These are phyloP conservation scores for Termitomyces sp. DNA, from an alignment of 768 basidiomycete genomes.

Conservation along the genomic window DNA sequence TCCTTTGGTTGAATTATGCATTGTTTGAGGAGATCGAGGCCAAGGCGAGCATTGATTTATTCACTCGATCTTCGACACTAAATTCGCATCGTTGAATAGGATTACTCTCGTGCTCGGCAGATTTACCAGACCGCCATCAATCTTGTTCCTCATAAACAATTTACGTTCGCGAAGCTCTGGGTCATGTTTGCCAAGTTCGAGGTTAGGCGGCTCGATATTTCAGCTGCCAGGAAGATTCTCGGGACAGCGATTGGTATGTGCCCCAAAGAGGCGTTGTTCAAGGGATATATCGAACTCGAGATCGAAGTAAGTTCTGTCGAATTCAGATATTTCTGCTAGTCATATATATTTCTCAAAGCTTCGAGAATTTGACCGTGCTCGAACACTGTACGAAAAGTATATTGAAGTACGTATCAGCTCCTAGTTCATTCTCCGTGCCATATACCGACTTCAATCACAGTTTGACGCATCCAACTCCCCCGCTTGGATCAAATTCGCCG, in stretches of 20 bases:
- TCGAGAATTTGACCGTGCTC: slow-evolving; percentile 92
- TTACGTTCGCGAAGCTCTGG: slow-evolving; percentile 99
- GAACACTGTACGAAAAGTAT: slow-evolving; percentile 90
- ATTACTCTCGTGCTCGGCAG: slow-evolving; percentile 80
- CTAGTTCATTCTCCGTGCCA: neutral
- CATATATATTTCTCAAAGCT: slow-evolving; percentile 40
- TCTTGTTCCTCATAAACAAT: slow-evolving; percentile 92
- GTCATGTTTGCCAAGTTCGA: slow-evolving; percentile 90
- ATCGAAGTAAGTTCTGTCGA: slow-evolving; percentile 58
- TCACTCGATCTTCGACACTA: neutral
- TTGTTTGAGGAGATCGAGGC: slow-evolving; percentile 96
- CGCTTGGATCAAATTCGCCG: slow-evolving; percentile 96
- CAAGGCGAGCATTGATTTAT: slow-evolving; percentile 49
- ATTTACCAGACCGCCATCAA: slow-evolving; percentile 88
- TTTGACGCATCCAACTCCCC: slow-evolving; percentile 88
- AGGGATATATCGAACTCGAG: slow-evolving; percentile 93
- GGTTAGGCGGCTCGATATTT: slow-evolving; percentile 75
- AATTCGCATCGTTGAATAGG: slow-evolving; percentile 38
- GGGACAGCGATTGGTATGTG: slow-evolving; percentile 94
- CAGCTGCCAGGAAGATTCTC: slow-evolving; percentile 83
- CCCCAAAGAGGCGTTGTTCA: slow-evolving; percentile 93
- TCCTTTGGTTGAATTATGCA: slow-evolving; percentile 94
- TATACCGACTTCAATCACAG: slow-evolving; percentile 26
- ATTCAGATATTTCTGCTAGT: neutral
- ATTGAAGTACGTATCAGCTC: slow-evolving; percentile 60